Evolutionary conservation across 2,329 filamentous ascomycete species (phyloP).

Genomic region (Fusarium scirpi): DNA sequence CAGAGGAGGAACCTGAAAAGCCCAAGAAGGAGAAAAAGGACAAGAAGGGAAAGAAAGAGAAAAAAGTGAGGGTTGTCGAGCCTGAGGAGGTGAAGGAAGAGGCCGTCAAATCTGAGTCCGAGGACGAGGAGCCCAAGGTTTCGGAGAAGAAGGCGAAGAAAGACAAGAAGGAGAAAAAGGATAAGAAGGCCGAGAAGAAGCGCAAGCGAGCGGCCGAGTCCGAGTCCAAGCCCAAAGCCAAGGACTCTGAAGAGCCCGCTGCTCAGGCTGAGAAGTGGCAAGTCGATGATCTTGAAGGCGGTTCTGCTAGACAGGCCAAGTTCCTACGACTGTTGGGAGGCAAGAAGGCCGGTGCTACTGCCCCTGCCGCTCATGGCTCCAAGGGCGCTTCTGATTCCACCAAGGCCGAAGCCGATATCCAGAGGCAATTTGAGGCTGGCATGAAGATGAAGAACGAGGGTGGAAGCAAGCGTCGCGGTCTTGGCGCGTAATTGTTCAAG

Average conservation of each 20-base stretch:
- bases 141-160: conserved; percentile 52
- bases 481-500: conserved; percentile 59
- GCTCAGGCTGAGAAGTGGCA: conserved; percentile 62
- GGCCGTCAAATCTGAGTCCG: conserved; percentile 16
- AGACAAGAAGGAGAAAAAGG: conserved; percentile 50
- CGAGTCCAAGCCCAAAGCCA: conserved; percentile 30
- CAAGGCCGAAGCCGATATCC: conserved; percentile 64
- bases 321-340: conserved; percentile 68
- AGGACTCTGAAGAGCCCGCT: conserved; percentile 16
- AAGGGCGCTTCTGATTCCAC: conserved; percentile 51
- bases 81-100: conserved; percentile 42
- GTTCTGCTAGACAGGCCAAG: conserved; percentile 64
- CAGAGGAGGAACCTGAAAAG: conserved; percentile 41
- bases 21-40: conserved; percentile 47
- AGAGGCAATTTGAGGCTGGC: conserved; percentile 67
- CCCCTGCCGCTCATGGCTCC: conserved; percentile 32
- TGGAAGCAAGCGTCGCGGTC: conserved; percentile 62
- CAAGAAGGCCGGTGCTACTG: conserved; percentile 57
- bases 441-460: conserved; percentile 68
- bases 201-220: conserved; percentile 50
- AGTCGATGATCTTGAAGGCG: conserved; percentile 64
- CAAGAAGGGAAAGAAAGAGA: conserved; percentile 49
- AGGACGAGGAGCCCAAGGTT: conserved; percentile 26
- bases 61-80: conserved; percentile 31
- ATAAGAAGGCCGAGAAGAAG: conserved; percentile 53